Evolutionary conservation across 768 basidiomycete species (phyloP).

Genomic region (Tricholomella constricta): DNA sequence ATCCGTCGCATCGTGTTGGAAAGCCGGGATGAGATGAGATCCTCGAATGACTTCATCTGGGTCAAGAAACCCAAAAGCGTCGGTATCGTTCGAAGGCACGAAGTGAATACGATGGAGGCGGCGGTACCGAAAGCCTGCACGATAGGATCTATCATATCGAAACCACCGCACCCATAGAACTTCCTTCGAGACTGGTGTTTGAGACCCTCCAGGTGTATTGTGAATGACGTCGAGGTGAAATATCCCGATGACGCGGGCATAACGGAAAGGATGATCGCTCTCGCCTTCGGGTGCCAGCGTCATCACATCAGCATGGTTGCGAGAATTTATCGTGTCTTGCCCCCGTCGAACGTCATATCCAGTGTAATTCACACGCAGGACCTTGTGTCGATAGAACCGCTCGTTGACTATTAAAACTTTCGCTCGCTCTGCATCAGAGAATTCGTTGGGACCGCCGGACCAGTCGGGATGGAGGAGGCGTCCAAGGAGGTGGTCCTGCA

Average conservation of each 20-base stretch:
- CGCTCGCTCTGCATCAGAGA: not conserved
- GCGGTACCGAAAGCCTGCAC: slow-evolving; percentile 18
- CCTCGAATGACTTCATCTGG: slow-evolving; percentile 14
- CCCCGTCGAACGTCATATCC: slow-evolving; percentile 36
- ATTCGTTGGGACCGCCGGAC: slow-evolving; percentile 22
- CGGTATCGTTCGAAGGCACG: slow-evolving; percentile 14
- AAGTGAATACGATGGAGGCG: slow-evolving; percentile 31
- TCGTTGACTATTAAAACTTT: slow-evolving; percentile 8
- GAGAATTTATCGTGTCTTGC: slow-evolving; percentile 36
- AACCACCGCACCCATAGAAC: slow-evolving; percentile 33
- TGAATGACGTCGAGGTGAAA: slow-evolving; percentile 19
- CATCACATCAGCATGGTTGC: slow-evolving; percentile 29
- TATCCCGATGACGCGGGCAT: slow-evolving; percentile 15
- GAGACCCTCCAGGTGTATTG: not conserved
- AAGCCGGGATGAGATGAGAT: slow-evolving; percentile 12
- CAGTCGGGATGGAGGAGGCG: slow-evolving; percentile 16
- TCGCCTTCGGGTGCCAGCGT: slow-evolving; percentile 12
- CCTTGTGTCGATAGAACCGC: slow-evolving; percentile 24
- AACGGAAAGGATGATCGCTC: not conserved
- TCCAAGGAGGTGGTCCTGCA: slow-evolving; percentile 26
- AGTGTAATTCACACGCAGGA: slow-evolving; percentile 36
- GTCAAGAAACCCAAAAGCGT: slow-evolving; percentile 15
- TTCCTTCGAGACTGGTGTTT: slow-evolving; percentile 18
- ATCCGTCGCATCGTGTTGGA: not conserved
- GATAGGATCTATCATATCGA: slow-evolving; percentile 9